Percentiles rank a stretch among this genome's conserved stretches.
Conservation (phyloP, 2,329 filamentous ascomycete genomes). For the Keithomyces neogunnii region DNA sequence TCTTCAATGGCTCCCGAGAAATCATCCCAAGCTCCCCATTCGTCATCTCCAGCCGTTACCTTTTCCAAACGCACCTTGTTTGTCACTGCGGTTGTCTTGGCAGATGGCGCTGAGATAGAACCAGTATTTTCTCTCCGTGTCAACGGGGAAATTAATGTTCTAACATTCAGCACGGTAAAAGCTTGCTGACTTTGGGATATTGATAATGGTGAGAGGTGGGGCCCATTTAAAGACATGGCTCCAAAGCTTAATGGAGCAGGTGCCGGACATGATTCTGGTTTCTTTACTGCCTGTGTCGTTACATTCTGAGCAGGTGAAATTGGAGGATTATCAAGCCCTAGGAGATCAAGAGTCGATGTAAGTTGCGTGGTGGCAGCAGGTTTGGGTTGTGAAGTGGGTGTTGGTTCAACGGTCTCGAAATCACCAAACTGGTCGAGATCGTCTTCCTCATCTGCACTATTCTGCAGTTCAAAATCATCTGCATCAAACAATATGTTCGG, state of each 20-base stretch:
- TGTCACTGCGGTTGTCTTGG: constrained; percentile 4
- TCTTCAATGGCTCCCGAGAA: constrained; percentile 18
- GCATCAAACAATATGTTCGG: constrained; percentile 60
- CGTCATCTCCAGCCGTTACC: constrained; percentile 27
- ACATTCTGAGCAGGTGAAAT: constrained; percentile 7
- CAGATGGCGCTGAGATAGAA: not conserved
- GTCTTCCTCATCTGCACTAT: constrained; percentile 31
- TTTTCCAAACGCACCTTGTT: not conserved
- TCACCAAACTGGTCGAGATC: constrained; percentile 51
- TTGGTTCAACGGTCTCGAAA: constrained; percentile 39
- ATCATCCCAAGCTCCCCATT: constrained; percentile 46
- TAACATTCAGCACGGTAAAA: constrained; percentile 39
- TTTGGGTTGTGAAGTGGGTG: constrained; percentile 8
- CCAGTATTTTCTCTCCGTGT: not conserved
- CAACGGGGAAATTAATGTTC: constrained; percentile 25
- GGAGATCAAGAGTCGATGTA: constrained; percentile 29
- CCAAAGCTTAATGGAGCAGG: constrained; percentile 19
- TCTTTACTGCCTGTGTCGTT: not conserved
- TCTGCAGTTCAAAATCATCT: constrained; percentile 40
- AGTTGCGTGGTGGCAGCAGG: constrained; percentile 8
- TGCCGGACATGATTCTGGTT: not conserved
- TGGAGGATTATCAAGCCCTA: constrained; percentile 27
- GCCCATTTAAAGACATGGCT: constrained; percentile 23
- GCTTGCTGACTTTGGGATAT: constrained; percentile 46
- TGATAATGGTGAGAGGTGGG: constrained; percentile 41